phyloP scores from a whole-genome alignment of 345 rosid species.

The Melastoma malabathricum region DNA sequence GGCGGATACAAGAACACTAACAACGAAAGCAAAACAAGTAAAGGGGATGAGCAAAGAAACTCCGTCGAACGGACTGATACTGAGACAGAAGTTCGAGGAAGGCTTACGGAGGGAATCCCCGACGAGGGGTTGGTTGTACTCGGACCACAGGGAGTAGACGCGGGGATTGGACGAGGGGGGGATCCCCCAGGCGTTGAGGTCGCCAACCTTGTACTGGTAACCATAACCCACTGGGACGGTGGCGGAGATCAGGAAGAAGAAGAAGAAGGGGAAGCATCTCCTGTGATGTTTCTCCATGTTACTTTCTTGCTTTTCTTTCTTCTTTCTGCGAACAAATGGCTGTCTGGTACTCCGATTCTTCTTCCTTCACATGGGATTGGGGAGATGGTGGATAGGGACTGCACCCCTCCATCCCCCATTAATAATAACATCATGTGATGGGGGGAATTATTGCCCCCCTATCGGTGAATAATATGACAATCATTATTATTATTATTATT shows the following conservation, averaged over 20 bases:
- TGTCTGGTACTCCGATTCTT: no score
- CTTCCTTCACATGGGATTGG: no score
- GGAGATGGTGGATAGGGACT: no score
- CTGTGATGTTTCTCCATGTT: no score
- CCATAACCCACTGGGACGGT: background rate
- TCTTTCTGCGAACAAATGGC: no score
- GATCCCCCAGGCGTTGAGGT: slow-evolving; percentile 76
- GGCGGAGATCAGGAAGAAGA: slow-evolving; percentile 5
- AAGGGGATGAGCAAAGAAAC: background rate
- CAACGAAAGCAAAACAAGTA: background rate
- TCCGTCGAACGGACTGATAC: background rate
- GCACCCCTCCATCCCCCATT: no score
- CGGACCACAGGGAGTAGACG: slow-evolving; percentile 69
- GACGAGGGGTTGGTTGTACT: slow-evolving; percentile 39
- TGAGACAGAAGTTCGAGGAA: background rate
- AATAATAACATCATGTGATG: no score
- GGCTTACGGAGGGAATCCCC: slow-evolving; percentile 74
- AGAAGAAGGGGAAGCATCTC: background rate
- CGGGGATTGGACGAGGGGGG: slow-evolving; percentile 47
- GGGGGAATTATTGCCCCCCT: no score
- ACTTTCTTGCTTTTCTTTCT: no score
- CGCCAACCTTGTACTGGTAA: slow-evolving; percentile 42
- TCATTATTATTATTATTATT: no score
- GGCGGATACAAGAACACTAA: slow-evolving; percentile 95
- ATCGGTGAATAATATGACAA: no score